Conservation (phyloP, 2,329 filamentous ascomycete species). For the Nectriaceae sp. region DNA sequence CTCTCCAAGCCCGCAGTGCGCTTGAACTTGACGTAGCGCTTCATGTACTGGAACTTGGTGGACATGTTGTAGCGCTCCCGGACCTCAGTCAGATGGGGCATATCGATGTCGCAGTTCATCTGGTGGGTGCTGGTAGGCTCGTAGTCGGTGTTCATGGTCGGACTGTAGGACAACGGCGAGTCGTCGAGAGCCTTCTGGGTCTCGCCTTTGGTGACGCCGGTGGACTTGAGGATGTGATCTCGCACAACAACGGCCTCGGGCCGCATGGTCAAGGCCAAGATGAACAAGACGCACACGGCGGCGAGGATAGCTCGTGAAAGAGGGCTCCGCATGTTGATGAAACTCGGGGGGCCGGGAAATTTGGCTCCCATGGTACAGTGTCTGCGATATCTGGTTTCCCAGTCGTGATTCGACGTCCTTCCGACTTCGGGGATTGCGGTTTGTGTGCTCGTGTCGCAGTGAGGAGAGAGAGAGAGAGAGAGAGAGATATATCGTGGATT, state of each 20-base stretch:
- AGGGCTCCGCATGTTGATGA: slow-evolving; percentile 52
- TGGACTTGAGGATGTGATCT: slow-evolving; percentile 39
- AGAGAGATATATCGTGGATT: too few relatives aligned
- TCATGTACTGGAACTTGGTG: slow-evolving; percentile 56
- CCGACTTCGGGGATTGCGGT: too few relatives aligned
- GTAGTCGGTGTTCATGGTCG: slow-evolving; percentile 12
- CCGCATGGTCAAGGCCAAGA: slow-evolving; percentile 41
- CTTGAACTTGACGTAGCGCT: slow-evolving; percentile 55
- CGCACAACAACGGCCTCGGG: slow-evolving; percentile 44
- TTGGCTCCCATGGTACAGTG: slow-evolving; percentile 40
- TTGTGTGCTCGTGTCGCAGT: too few relatives aligned
- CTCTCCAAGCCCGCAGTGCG: slow-evolving; percentile 49
- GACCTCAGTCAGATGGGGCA: slow-evolving; percentile 45
- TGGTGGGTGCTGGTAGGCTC: slow-evolving; percentile 27
- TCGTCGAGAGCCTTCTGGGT: slow-evolving; percentile 31
- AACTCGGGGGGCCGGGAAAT: slow-evolving; percentile 39
- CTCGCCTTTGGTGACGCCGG: slow-evolving; percentile 25
- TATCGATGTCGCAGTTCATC: slow-evolving; percentile 54
- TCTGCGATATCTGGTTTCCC: too few relatives aligned
- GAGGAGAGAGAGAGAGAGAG: too few relatives aligned
- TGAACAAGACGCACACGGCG: slow-evolving; percentile 44
- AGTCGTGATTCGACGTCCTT: too few relatives aligned
- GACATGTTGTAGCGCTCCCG: slow-evolving; percentile 50
- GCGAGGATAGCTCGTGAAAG: slow-evolving; percentile 47
- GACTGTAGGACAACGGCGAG: slow-evolving; percentile 17